Base-by-base conservation (phyloP, 768 basidiomycete species). In the Hygrophoropsis aurantiaca region DNA sequence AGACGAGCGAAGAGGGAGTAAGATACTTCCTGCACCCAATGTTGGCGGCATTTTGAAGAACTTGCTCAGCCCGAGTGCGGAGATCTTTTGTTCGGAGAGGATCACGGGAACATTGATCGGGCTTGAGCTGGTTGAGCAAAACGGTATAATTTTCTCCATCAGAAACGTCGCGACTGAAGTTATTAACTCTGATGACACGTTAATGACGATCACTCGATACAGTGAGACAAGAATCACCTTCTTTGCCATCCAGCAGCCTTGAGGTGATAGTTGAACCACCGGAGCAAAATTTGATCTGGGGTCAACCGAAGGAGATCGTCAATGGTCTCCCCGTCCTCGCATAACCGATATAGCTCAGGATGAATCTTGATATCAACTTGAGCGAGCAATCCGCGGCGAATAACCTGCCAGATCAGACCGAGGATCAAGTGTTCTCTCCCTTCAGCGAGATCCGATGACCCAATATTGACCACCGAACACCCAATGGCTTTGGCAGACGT, bases 251-350 rank as follows among this genome's bases (percentile, higher is more conserved):
- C 88, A 20, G 95, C 97, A 8, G 90, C 89, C 64, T 97, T 98
- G 54, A 99, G 74, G 68, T 99, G 97, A 65, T 87, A 99, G 67
- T 99, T 98, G 74, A 99, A 98, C 97, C 97, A 99, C 36, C 97
- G 75, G n/a, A 99, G 68, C 18, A 99, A 72, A 55, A 99, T 95
- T 69, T 98, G 97, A 66, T 99, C 97, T 3, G 94, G 94, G 3
- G 95, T 97, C 58, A 99, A 68, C 46, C 89, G 78, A 51, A 99
- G 75, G 46, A 99, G 81, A 68, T 98, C 94, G 24, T 99, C 95
- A 53, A 99, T 80, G 0, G 94, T 98, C 78, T 99, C 97, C 20
- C 83, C 97, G 47, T 98, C 97, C 56, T 98, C 94, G 57, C 97
- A 89, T 25, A 99, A 77, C 11, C 97, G 80, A 65, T 97, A 99